These are phyloP conservation scores for Dentipellis sp. DNA, from an alignment of 768 basidiomycete genomes.

Conservation along the genomic window DNA sequence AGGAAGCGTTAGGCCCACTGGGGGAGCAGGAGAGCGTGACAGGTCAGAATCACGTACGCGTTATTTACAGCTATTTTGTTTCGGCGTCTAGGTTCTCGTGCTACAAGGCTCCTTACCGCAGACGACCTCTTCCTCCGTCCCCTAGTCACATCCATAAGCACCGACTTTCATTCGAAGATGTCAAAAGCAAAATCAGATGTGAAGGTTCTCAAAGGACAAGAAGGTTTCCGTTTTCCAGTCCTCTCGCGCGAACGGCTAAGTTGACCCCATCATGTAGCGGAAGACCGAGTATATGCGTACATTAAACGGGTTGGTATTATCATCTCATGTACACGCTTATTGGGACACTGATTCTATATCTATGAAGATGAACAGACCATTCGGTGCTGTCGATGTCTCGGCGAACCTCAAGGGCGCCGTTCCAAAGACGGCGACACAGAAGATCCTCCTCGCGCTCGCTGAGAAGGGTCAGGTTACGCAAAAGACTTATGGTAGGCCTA, in stretches of 20 bases:
- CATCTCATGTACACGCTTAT: neutral
- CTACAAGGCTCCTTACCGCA: too few relatives aligned
- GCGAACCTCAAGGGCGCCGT: conserved; percentile 88
- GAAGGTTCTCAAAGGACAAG: conserved; percentile 13
- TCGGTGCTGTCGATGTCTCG: conserved; percentile 84
- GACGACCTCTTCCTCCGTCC: too few relatives aligned
- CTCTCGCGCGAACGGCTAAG: neutral
- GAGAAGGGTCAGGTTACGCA: conserved; percentile 77
- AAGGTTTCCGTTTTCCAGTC: conserved; percentile 2
- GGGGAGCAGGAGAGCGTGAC: too few relatives aligned
- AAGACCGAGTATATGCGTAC: conserved; percentile 13
- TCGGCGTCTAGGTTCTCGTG: too few relatives aligned
- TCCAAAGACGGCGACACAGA: conserved; percentile 76
- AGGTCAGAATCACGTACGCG: too few relatives aligned
- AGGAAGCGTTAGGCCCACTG: too few relatives aligned
- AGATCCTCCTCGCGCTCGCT: conserved; percentile 73
- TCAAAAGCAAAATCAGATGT: conserved; percentile 9
- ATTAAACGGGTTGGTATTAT: conserved; percentile 9
- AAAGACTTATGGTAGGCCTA: conserved; percentile 64
- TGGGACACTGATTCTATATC: neutral
- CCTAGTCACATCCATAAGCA: too few relatives aligned
- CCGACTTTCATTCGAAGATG: neutral
- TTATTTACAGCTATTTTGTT: too few relatives aligned
- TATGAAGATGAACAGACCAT: conserved; percentile 83
- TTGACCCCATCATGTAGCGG: conserved; percentile 2